These are phyloP conservation scores for Aspergillus sp. DNA, from an alignment of 2,329 filamentous ascomycete species.

Conservation along the genomic window DNA sequence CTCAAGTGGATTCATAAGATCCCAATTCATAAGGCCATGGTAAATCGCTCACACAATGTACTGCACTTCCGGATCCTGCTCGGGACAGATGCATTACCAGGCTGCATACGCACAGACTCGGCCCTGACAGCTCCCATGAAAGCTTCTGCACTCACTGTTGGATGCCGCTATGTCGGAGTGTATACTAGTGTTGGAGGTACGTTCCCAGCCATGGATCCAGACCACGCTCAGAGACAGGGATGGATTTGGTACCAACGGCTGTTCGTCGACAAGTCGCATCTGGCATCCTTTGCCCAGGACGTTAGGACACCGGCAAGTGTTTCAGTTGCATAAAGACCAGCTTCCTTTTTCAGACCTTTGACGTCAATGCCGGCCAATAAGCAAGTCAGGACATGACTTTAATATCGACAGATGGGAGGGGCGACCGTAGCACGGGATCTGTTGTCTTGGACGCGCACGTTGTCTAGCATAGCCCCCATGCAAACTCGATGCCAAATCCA, in stretches of 20 bases:
- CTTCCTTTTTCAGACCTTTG: background rate
- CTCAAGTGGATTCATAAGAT: background rate
- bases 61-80: background rate
- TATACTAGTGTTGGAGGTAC: background rate
- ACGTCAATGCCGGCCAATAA: background rate
- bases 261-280: background rate
- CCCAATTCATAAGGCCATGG: background rate
- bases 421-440: conserved; percentile 1
- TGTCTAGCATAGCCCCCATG: background rate
- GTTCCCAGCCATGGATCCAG: background rate
- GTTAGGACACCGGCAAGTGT: background rate
- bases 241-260: background rate
- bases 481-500: background rate
- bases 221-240: background rate
- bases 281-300: background rate
- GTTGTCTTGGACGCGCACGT: background rate
- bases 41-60: background rate
- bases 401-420: background rate
- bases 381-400: background rate
- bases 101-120: background rate
- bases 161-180: background rate
- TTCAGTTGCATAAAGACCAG: background rate
- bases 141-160: background rate
- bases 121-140: background rate
- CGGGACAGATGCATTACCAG: background rate